Evolutionary conservation across 2,329 filamentous ascomycete species (phyloP).

Genomic region (Neonectria hederae): DNA sequence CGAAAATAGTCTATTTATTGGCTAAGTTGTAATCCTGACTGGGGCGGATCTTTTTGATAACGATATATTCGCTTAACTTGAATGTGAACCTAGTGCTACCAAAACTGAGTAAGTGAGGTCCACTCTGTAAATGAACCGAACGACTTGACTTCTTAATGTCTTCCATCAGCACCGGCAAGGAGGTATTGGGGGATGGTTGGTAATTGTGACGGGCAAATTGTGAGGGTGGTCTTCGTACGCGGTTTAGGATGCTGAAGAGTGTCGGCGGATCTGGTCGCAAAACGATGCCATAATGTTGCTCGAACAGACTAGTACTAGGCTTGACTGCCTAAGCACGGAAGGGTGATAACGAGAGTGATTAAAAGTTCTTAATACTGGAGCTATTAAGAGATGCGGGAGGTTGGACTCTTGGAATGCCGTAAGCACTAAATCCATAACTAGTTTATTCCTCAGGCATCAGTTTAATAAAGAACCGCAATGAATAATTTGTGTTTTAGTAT

Average conservation of each 20-base stretch:
- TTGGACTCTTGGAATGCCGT: not conserved
- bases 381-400: not conserved
- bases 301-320: not conserved
- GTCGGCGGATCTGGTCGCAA: not conserved
- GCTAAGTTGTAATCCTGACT: slow-evolving; percentile 5
- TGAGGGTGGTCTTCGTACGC: not conserved
- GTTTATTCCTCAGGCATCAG: not conserved
- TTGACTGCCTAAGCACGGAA: not conserved
- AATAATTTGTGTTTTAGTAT: no score
- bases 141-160: not conserved
- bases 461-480: not conserved
- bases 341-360: not conserved
- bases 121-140: not conserved
- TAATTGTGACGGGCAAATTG: not conserved
- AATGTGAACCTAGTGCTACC: slow-evolving; percentile 25
- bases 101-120: slow-evolving; percentile 14
- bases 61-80: slow-evolving; percentile 20
- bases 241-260: not conserved
- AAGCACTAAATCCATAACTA: not conserved
- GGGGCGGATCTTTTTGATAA: slow-evolving; percentile 21
- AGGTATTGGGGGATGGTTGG: not conserved
- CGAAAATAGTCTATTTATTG: slow-evolving; percentile 18
- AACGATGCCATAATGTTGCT: not conserved
- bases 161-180: slow-evolving; percentile 4
- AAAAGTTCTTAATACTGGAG: not conserved